phyloP scores from a whole-genome alignment of 108 stramenopile genomes.

The Epithemia pelagica region DNA sequence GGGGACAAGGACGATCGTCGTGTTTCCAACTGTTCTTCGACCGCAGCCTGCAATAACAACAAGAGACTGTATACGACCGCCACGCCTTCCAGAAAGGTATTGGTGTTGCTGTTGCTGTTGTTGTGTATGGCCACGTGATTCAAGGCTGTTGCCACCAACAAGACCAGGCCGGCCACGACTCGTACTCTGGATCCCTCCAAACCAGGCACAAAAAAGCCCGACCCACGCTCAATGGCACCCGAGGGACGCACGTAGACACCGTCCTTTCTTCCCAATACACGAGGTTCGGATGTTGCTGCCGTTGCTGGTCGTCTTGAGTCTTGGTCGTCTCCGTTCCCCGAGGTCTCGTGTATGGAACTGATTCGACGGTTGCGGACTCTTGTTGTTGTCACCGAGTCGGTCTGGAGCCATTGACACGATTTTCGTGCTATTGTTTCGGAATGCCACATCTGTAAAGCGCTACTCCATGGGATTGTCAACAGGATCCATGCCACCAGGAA shows the following conservation, averaged over 20 bases:
- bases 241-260: conserved; percentile 90
- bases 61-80: conserved; percentile 48
- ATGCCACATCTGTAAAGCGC: no score
- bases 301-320: not conserved
- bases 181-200: conserved; percentile 85
- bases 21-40: conserved; percentile 30
- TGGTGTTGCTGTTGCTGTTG: conserved; percentile 5
- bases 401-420: no score
- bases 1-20: not conserved
- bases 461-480: no score
- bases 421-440: no score
- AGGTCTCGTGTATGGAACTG: no score
- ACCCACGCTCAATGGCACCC: conserved; percentile 89
- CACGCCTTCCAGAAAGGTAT: conserved; percentile 36
- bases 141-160: conserved; percentile 38
- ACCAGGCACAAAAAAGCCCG: conserved; percentile 94
- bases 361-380: no score
- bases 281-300: not conserved
- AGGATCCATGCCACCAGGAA: no score
- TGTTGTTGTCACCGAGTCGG: no score
- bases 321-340: no score
- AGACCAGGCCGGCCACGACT: conserved; percentile 47
- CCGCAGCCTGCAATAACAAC: conserved; percentile 61
- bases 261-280: not conserved
- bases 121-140: conserved; percentile 27